A percentile compares a stretch with the other conserved stretches of the same genome.
Conservation (phyloP, 2,329 filamentous ascomycete genomes). For the Colletotrichum brevisporum region DNA sequence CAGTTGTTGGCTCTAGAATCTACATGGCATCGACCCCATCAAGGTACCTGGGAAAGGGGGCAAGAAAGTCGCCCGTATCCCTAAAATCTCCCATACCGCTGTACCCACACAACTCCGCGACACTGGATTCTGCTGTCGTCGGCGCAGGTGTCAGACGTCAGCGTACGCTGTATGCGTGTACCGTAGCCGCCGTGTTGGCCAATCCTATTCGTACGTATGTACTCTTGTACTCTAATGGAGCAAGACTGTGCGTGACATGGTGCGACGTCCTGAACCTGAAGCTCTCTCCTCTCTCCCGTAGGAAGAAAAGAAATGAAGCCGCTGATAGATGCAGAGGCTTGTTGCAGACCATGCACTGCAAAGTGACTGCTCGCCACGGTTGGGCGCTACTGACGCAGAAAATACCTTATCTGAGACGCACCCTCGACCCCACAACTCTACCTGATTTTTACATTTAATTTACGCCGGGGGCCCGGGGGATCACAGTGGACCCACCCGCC, state of each 20-base stretch:
- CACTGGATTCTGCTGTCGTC: not conserved
- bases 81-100: not conserved
- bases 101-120: not conserved
- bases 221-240: too few species aligned
- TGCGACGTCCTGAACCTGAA: conserved; percentile 1
- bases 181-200: conserved; percentile 6
- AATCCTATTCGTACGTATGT: not conserved
- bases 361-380: not conserved
- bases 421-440: conserved; percentile 24
- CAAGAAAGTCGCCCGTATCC: not conserved
- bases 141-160: not conserved
- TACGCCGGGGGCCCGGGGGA: conserved; percentile 14
- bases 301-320: not conserved
- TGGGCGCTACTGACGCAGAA: conserved; percentile 18
- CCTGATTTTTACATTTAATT: conserved; percentile 33
- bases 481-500: conserved; percentile 1
- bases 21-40: too few species aligned
- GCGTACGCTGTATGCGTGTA: not conserved
- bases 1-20: not conserved
- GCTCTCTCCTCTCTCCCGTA: not conserved
- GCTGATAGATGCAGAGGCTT: not conserved
- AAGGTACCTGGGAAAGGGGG: too few species aligned
- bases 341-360: not conserved
- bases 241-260: not conserved
- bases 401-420: conserved; percentile 34